Conservation (phyloP, 345 rosid genomes). For the Aurinia saxatilis region DNA sequence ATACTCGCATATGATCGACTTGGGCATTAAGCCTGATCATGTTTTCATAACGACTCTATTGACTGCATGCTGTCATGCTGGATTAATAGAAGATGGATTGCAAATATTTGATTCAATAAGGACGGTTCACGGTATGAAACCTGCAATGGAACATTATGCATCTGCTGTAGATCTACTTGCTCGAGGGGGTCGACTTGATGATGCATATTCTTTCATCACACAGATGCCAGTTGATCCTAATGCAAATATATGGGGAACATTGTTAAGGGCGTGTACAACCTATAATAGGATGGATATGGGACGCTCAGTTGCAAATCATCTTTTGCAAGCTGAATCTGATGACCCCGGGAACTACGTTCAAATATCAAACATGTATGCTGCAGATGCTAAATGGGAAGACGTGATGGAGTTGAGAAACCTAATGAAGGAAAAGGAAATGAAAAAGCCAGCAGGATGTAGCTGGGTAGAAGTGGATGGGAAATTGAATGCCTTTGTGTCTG, state of each 20-base stretch:
- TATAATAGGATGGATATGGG: constrained; percentile 63
- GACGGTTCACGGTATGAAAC: constrained; percentile 44
- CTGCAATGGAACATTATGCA: constrained; percentile 67
- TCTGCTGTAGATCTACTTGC: constrained; percentile 84
- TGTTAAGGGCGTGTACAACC: constrained; percentile 70
- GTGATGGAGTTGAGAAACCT: constrained; percentile 68
- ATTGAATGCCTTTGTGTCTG: constrained; percentile 60
- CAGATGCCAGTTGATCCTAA: constrained; percentile 60
- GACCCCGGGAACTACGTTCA: constrained; percentile 61
- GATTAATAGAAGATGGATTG: constrained; percentile 65
- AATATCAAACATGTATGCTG: constrained; percentile 79
- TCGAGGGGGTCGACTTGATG: constrained; percentile 65
- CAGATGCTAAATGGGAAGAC: constrained; percentile 72
- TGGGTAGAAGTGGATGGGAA: constrained; percentile 73
- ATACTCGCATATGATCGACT: constrained; percentile 51
- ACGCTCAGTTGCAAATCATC: constrained; percentile 43
- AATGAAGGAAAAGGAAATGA: constrained; percentile 59
- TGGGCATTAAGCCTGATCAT: constrained; percentile 64
- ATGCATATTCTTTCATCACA: constrained; percentile 57
- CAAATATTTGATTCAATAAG: constrained; percentile 49
- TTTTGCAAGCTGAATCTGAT: constrained; percentile 51
- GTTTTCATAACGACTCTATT: constrained; percentile 62
- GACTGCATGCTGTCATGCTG: constrained; percentile 77
- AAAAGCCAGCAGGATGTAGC: constrained; percentile 84
- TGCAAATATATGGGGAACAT: constrained; percentile 66